Evolutionary conservation across 768 basidiomycete species (phyloP).

Genomic region (Coprinellus aureogranulatus): DNA sequence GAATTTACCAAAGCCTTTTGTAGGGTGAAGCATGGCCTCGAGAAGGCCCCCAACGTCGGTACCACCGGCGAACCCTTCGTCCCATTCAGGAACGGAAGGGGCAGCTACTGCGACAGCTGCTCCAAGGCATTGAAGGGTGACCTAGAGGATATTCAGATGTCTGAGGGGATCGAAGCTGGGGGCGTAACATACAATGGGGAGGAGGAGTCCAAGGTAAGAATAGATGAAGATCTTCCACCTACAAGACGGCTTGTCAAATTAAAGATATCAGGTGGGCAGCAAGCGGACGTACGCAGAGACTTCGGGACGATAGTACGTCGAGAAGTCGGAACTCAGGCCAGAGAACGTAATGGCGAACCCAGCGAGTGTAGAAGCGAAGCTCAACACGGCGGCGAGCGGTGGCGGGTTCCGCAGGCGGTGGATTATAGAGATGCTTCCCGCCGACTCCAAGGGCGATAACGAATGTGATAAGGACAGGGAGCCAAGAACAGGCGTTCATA

Average conservation of each 20-base stretch:
- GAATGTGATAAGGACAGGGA: constrained; percentile 74
- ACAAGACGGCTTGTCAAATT: neutral
- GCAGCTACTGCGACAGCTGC: constrained; percentile 64
- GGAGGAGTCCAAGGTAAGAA: constrained; percentile 64
- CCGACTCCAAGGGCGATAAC: constrained; percentile 71
- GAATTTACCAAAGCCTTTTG: constrained; percentile 73
- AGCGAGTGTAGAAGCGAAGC: constrained; percentile 67
- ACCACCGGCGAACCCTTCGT: constrained; percentile 49
- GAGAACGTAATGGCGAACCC: constrained; percentile 71
- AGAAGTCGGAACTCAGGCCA: constrained; percentile 68
- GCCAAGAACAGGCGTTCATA: constrained; percentile 76
- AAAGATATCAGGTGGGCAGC: neutral
- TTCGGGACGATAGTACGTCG: constrained; percentile 60
- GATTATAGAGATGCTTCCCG: constrained; percentile 60
- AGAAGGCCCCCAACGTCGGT: constrained; percentile 68
- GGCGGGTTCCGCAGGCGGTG: constrained; percentile 49
- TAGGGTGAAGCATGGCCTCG: constrained; percentile 67
- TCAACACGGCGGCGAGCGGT: constrained; percentile 53
- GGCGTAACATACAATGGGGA: constrained; percentile 47
- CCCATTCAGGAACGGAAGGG: constrained; percentile 59
- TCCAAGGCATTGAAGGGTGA: constrained; percentile 48
- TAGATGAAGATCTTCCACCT: constrained; percentile 67
- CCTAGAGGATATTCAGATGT: constrained; percentile 21
- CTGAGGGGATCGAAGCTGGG: neutral
- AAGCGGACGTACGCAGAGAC: constrained; percentile 49